Evolutionary conservation across 2,329 filamentous ascomycete species (phyloP).

Genomic region (Colletotrichum karsti): DNA sequence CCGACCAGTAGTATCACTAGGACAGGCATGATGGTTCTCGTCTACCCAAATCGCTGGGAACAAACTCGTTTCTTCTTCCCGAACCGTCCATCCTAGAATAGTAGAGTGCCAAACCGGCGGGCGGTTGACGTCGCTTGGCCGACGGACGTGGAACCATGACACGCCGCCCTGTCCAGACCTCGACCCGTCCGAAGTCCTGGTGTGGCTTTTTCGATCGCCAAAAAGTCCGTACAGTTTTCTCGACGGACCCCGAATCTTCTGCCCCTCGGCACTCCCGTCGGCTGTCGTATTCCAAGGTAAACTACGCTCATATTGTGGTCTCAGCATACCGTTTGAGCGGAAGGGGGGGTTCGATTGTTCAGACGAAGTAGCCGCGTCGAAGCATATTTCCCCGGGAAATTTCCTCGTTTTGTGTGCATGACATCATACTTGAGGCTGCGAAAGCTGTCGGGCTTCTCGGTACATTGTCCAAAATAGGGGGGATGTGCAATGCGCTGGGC

Average conservation of each 20-base stretch:
- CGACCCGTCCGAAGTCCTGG: background rate
- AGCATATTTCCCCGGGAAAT: background rate
- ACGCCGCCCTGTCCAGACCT: background rate
- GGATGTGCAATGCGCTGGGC: background rate
- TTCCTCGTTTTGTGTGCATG: background rate
- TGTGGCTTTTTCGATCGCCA: background rate
- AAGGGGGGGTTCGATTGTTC: background rate
- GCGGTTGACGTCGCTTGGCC: background rate
- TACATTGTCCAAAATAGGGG: constrained; percentile 3
- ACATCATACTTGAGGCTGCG: background rate
- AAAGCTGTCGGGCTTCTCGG: background rate
- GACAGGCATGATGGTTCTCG: background rate
- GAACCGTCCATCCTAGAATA: background rate
- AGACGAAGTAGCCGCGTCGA: constrained; percentile 4
- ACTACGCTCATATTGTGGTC: background rate
- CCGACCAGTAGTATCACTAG: background rate
- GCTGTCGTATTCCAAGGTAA: background rate
- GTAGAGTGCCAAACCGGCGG: background rate
- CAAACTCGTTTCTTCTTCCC: background rate
- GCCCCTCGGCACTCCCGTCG: background rate
- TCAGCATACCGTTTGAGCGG: background rate
- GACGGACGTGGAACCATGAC: background rate
- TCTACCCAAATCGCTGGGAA: background rate
- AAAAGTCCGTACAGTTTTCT: too few species aligned
- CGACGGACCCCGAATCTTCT: background rate